Evolutionary conservation across 371 early-diverging fungal genomes (phyloP).

Genomic region (Batrachochytrium dendrobatidis): DNA sequence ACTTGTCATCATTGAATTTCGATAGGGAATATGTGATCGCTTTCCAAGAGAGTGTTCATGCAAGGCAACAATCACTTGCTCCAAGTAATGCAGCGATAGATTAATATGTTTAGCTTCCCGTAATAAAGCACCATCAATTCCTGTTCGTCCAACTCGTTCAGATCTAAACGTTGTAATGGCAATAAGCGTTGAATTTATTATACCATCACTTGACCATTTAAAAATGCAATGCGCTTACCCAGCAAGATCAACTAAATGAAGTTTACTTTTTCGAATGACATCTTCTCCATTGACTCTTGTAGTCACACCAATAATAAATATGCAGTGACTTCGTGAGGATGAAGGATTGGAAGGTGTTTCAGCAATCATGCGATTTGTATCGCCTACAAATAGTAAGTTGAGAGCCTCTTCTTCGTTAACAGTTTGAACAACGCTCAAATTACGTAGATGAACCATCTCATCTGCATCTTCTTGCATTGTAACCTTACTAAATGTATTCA

Average conservation of each 20-base stretch:
- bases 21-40: slow-evolving; percentile 57
- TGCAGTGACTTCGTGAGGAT: slow-evolving; percentile 56
- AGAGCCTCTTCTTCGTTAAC: slow-evolving; percentile 47
- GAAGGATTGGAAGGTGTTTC: slow-evolving; percentile 60
- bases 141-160: slow-evolving; percentile 49
- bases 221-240: slow-evolving; percentile 34
- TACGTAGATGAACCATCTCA: slow-evolving; percentile 47
- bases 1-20: slow-evolving; percentile 67
- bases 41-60: slow-evolving; percentile 43
- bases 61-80: slow-evolving; percentile 63
- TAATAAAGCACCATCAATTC: slow-evolving; percentile 45
- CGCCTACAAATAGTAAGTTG: slow-evolving; percentile 50
- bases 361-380: slow-evolving; percentile 55
- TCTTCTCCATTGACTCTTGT: slow-evolving; percentile 29
- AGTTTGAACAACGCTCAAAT: slow-evolving; percentile 39
- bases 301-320: slow-evolving; percentile 49
- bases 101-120: slow-evolving; percentile 65
- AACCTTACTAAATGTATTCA: slow-evolving; percentile 35
- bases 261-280: slow-evolving; percentile 39
- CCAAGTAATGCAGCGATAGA: slow-evolving; percentile 58
- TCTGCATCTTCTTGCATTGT: slow-evolving; percentile 46
- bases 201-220: slow-evolving; percentile 1
- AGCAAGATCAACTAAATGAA: slow-evolving; percentile 68
- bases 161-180: slow-evolving; percentile 28
- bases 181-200: neutral